phyloP scores from a whole-genome alignment of 148 eudicot genomes.

The Fagopyrum tataricum region DNA sequence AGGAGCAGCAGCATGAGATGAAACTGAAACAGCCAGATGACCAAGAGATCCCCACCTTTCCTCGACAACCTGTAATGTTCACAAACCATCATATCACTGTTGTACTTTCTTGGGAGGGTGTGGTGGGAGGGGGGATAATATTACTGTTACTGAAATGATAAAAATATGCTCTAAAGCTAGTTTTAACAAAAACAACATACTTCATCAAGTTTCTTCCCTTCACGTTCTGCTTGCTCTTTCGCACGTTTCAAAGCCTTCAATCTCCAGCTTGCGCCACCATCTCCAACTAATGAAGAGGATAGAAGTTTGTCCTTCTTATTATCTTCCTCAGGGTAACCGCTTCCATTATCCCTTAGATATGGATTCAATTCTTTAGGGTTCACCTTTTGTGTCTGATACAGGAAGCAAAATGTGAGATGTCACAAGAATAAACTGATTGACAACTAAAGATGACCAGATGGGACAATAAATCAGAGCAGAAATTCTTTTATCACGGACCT shows the following conservation, averaged over 20 bases:
- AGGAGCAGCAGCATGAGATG: constrained; percentile 76
- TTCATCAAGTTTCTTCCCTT: constrained; percentile 65
- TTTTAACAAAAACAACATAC: constrained; percentile 26
- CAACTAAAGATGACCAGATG: background rate
- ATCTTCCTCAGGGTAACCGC: constrained; percentile 70
- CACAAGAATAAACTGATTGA: background rate
- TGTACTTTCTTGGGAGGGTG: background rate
- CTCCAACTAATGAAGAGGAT: constrained; percentile 73
- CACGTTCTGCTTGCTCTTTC: constrained; percentile 87
- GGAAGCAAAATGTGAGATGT: background rate
- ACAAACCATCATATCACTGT: constrained; percentile 1
- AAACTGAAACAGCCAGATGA: constrained; percentile 73
- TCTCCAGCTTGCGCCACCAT: constrained; percentile 99
- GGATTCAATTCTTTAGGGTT: constrained; percentile 87
- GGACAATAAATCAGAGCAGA: background rate
- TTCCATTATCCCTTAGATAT: constrained; percentile 55
- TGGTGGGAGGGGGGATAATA: too few species aligned
- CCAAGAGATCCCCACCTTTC: constrained; percentile 96
- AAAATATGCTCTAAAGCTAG: background rate
- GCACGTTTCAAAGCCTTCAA: constrained; percentile 90
- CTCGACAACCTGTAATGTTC: constrained; percentile 61
- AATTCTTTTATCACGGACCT: constrained; percentile 30
- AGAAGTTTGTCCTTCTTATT: constrained; percentile 36
- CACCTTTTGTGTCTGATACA: constrained; percentile 36
- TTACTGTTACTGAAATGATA: background rate